Percentiles rank a stretch among this genome's conserved stretches.
These are phyloP conservation scores for Suillus spraguei DNA, from an alignment of 768 basidiomycete species.

Conservation along the genomic window DNA sequence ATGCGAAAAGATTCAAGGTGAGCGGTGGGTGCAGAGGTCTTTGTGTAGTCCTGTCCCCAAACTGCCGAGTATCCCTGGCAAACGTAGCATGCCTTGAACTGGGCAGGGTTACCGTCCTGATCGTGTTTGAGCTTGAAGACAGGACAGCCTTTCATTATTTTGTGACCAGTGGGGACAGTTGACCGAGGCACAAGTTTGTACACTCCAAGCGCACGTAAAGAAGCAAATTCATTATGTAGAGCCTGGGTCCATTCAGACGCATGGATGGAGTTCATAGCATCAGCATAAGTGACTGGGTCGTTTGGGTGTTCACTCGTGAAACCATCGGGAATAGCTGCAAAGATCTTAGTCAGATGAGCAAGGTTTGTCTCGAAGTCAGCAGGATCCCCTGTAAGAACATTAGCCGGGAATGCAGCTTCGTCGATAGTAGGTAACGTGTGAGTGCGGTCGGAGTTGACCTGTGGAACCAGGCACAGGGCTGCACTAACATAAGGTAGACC, in stretches of 20 bases:
- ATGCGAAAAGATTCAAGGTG: neutral
- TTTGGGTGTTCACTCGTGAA: too few relatives aligned
- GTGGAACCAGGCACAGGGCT: too few relatives aligned
- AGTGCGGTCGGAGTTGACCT: too few relatives aligned
- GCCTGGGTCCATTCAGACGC: neutral
- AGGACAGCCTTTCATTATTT: neutral
- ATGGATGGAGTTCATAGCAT: neutral
- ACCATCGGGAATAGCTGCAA: neutral
- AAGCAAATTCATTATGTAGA: neutral
- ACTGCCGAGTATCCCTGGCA: neutral
- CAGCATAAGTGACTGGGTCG: neutral
- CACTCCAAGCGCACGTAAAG: rapidly evolving
- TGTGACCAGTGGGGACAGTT: rapidly evolving
- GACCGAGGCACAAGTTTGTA: neutral
- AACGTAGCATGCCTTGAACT: neutral
- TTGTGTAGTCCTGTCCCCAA: neutral
- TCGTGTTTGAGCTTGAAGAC: neutral
- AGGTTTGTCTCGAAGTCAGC: too few relatives aligned
- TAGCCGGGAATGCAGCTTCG: too few relatives aligned
- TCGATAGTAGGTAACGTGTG: too few relatives aligned
- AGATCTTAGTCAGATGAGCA: rapidly evolving
- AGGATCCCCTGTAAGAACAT: too few relatives aligned
- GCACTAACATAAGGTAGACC: too few relatives aligned
- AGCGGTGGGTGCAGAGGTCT: rapidly evolving
- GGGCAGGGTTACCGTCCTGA: rapidly evolving